phyloP scores from a whole-genome alignment of 2,329 filamentous ascomycete species.

The Xylaria sp. region DNA sequence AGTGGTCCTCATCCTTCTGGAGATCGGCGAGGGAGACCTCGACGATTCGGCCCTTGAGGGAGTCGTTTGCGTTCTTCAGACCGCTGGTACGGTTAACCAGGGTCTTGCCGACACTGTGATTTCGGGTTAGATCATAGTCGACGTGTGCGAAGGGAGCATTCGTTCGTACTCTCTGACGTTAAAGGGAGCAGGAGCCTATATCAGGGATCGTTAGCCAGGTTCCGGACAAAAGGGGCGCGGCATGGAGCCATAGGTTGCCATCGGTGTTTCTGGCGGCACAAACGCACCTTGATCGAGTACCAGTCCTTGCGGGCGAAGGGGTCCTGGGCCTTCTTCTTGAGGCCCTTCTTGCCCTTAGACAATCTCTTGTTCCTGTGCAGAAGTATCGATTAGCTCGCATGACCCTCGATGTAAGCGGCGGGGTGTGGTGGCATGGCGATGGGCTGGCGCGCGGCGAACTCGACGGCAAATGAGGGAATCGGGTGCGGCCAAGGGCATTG shows the following conservation, averaged over 20 bases:
- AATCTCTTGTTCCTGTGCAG: conserved; percentile 95
- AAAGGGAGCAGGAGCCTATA: conserved; percentile 92
- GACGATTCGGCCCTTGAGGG: conserved; percentile 97
- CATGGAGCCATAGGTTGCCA: not conserved
- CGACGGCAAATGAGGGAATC: conserved; percentile 30
- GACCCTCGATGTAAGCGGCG: conserved; percentile 38
- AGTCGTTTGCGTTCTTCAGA: conserved; percentile 99
- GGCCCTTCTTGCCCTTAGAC: conserved; percentile 99
- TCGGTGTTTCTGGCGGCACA: not conserved
- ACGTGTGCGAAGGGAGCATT: conserved; percentile 29
- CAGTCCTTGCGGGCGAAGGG: conserved; percentile 99
- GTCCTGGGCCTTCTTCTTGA: conserved; percentile 99
- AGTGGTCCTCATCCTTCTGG: conserved; percentile 99
- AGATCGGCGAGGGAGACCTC: conserved; percentile 99
- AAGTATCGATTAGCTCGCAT: conserved; percentile 46
- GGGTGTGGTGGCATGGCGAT: conserved; percentile 38
- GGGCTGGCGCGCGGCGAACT: conserved; percentile 33
- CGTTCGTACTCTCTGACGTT: conserved; percentile 90
- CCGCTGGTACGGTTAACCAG: conserved; percentile 99
- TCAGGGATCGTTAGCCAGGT: conserved; percentile 45
- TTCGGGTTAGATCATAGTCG: conserved; percentile 43
- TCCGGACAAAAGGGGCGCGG: not conserved
- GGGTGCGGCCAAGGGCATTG: conserved; percentile 30
- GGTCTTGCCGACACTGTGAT: conserved; percentile 94
- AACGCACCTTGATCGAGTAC: conserved; percentile 91